phyloP scores from a whole-genome alignment of 2,329 filamentous ascomycete genomes.

The Talaromyces verruculosus region DNA sequence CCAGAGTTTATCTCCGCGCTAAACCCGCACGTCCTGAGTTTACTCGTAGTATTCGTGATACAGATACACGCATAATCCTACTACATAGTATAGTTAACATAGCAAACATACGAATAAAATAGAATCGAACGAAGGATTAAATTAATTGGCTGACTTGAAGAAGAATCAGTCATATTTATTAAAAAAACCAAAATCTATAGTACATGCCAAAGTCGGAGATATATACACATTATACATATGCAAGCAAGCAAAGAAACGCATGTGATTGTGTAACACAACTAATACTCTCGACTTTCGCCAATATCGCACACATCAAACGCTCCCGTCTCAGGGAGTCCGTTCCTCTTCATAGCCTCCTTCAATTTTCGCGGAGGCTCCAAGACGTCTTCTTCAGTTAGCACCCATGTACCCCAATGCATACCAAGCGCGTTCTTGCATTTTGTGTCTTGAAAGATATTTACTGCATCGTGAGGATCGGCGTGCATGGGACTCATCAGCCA shows the following conservation, averaged over 20 bases:
- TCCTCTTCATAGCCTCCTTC: conserved; percentile 67
- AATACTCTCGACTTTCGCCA: conserved; percentile 78
- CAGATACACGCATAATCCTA: too few species aligned
- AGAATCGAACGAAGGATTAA: too few species aligned
- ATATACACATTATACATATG: not conserved
- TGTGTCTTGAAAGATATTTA: conserved; percentile 86
- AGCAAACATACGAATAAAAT: too few species aligned
- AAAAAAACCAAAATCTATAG: not conserved
- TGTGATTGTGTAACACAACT: conserved; percentile 26
- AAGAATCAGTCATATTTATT: not conserved
- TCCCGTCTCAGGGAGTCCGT: conserved; percentile 67
- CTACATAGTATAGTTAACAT: too few species aligned
- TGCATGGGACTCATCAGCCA: conserved; percentile 78
- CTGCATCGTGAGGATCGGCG: conserved; percentile 79
- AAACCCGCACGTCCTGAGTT: not conserved
- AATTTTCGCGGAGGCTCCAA: conserved; percentile 75
- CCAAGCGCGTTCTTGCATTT: conserved; percentile 74
- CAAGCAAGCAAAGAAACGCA: not conserved
- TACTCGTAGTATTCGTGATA: too few species aligned
- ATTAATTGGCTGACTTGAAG: not conserved
- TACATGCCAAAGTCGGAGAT: not conserved
- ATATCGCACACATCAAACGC: conserved; percentile 82
- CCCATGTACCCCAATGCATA: conserved; percentile 93
- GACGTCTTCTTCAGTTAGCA: conserved; percentile 79
- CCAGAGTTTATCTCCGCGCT: not conserved